These are phyloP conservation scores for Penicillium herquei DNA, from an alignment of 495 filamentous ascomycete genomes.

Conservation along the genomic window DNA sequence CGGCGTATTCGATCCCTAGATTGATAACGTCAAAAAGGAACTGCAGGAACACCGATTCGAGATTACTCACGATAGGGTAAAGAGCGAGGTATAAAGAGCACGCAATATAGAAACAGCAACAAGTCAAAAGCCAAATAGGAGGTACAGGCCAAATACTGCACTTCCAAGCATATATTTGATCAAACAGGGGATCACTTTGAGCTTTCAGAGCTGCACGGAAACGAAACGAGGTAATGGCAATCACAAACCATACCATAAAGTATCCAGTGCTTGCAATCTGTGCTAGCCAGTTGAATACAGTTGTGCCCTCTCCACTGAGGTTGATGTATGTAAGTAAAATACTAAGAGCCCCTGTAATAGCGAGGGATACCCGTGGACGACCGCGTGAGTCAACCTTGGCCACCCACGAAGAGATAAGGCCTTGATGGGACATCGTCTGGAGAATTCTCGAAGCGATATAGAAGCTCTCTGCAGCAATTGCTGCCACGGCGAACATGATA, in stretches of 20 bases:
- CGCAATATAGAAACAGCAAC: slow-evolving; percentile 7
- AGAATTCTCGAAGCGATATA: slow-evolving; percentile 31
- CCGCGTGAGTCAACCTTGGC: slow-evolving; percentile 25
- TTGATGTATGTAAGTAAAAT: slow-evolving; percentile 31
- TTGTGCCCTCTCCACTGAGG: slow-evolving; percentile 15
- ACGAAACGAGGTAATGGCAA: slow-evolving; percentile 25
- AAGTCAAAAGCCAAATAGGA: slow-evolving; percentile 20
- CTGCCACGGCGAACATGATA: slow-evolving; percentile 29
- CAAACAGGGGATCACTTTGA: slow-evolving; percentile 29
- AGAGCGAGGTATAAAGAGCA: slow-evolving; percentile 5
- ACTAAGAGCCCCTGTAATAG: slow-evolving; percentile 17
- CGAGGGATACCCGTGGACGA: slow-evolving; percentile 22
- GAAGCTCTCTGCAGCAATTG: slow-evolving; percentile 28
- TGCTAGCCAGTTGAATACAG: slow-evolving; percentile 23
- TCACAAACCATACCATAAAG: slow-evolving; percentile 33
- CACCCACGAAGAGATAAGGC: slow-evolving; percentile 18
- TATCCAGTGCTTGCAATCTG: slow-evolving; percentile 28
- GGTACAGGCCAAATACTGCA: slow-evolving; percentile 29
- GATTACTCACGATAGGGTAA: slow-evolving; percentile 10
- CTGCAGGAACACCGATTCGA: neutral
- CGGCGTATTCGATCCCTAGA: slow-evolving; percentile 10
- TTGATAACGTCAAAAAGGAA: neutral
- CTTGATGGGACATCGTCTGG: slow-evolving; percentile 28
- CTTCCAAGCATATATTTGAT: slow-evolving; percentile 25
- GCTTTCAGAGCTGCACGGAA: slow-evolving; percentile 30